These are phyloP conservation scores for Trichophaea hybrida DNA, from an alignment of 2,329 filamentous ascomycete species.

Conservation along the genomic window DNA sequence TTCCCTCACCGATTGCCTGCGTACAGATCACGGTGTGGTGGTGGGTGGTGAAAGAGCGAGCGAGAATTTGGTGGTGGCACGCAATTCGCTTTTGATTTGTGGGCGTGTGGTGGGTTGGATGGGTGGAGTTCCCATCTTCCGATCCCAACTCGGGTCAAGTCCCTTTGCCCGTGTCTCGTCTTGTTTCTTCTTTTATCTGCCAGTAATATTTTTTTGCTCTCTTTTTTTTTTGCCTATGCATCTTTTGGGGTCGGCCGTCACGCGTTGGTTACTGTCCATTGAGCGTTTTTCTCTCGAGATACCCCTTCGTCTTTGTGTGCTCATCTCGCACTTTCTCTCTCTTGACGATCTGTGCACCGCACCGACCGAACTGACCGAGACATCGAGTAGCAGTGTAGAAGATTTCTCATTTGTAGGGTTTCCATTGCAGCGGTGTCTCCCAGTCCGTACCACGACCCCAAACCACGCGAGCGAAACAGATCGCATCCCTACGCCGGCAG, in stretches of 20 bases:
- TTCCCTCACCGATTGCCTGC: no score
- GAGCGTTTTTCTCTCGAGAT: not conserved
- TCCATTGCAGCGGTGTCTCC: conserved; percentile 1
- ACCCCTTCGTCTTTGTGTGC: not conserved
- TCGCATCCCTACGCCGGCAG: conserved; percentile 17
- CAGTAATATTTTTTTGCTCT: conserved; percentile 9
- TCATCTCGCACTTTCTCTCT: not conserved
- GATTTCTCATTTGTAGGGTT: not conserved
- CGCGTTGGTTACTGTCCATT: not conserved
- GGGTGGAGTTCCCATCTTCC: not conserved
- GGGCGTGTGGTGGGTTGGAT: no score
- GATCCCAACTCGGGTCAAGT: not conserved
- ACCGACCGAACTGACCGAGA: not conserved
- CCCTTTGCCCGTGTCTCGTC: conserved; percentile 8
- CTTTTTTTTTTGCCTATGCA: conserved; percentile 3
- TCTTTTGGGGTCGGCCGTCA: not conserved
- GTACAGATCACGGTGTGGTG: not conserved
- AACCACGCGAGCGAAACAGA: conserved; percentile 22
- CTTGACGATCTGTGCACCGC: not conserved
- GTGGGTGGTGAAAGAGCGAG: not conserved
- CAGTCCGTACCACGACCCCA: conserved; percentile 5
- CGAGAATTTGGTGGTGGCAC: not conserved
- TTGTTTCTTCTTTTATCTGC: conserved; percentile 1
- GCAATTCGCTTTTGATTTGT: not conserved
- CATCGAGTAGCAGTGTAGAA: no score